These are phyloP conservation scores for Globisporangium okanoganense DNA, from an alignment of 352 stramenopile genomes.

Conservation along the genomic window DNA sequence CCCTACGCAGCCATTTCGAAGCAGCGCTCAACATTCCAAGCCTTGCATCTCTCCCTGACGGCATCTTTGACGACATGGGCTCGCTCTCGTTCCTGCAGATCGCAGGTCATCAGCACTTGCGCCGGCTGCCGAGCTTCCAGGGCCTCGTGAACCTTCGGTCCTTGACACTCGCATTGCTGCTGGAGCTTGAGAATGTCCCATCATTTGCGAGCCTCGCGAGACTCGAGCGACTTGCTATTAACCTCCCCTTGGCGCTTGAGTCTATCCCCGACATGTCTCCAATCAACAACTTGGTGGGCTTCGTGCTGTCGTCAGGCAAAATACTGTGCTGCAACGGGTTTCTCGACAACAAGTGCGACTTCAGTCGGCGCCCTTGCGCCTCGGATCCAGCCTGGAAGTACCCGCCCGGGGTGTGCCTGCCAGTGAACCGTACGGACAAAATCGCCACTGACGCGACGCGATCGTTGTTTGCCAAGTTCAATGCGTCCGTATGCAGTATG, in stretches of 20 bases:
- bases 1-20: neutral
- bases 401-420: neutral
- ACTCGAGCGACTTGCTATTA: neutral
- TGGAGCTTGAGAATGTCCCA: neutral
- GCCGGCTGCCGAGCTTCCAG: neutral
- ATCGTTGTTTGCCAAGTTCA: neutral
- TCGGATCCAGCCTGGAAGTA: neutral
- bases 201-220: neutral
- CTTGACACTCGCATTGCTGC: neutral
- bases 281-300: neutral
- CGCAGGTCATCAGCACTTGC: neutral
- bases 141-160: constrained; percentile 1
- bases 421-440: neutral
- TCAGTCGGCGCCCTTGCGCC: neutral
- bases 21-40: neutral
- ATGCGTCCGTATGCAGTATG: neutral
- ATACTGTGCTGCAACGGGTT: neutral
- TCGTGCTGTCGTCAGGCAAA: neutral
- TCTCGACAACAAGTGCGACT: neutral
- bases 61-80: neutral
- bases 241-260: neutral
- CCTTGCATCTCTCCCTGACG: neutral
- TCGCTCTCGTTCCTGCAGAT: neutral
- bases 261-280: neutral
- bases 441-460: neutral